phyloP scores from a whole-genome alignment of 2,329 filamentous ascomycete species.

The Metarhizium rileyi region DNA sequence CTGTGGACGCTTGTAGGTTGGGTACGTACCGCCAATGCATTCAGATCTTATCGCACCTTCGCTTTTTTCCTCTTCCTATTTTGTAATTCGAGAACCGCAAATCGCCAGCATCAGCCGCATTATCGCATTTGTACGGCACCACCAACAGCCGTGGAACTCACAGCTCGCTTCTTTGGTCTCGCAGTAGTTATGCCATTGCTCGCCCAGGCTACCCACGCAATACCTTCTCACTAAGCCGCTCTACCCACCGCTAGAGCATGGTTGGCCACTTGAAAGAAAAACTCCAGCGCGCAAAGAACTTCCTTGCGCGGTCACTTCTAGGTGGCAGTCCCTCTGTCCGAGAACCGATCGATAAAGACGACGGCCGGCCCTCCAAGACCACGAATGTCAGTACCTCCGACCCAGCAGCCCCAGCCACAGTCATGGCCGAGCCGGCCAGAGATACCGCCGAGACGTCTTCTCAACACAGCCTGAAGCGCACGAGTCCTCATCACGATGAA shows the following conservation, averaged over 20 bases:
- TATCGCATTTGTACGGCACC: too few relatives aligned
- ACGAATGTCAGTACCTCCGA: neutral
- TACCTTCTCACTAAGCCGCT: too few relatives aligned
- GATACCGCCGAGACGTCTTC: slow-evolving; percentile 10
- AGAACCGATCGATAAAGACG: neutral
- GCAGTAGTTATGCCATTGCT: too few relatives aligned
- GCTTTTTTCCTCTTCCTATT: too few relatives aligned
- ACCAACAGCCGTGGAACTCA: too few relatives aligned
- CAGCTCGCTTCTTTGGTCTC: too few relatives aligned
- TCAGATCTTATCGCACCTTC: too few relatives aligned
- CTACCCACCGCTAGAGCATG: slow-evolving; percentile 8
- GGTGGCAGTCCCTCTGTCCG: slow-evolving; percentile 3
- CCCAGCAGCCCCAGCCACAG: neutral
- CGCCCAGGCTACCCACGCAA: too few relatives aligned
- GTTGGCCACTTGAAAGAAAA: slow-evolving; percentile 9
- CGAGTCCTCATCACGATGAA: slow-evolving; percentile 35
- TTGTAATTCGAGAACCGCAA: too few relatives aligned
- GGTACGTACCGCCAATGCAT: too few relatives aligned
- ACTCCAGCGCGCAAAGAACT: slow-evolving; percentile 11
- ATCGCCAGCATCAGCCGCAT: too few relatives aligned
- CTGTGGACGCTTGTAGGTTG: too few relatives aligned
- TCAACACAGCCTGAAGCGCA: slow-evolving; percentile 37
- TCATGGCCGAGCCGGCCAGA: slow-evolving; percentile 10
- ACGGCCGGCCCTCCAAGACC: neutral
- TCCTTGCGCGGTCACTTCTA: slow-evolving; percentile 10